A percentile compares a stretch with the other conserved stretches of the same genome.
These are phyloP conservation scores for Hylodesmum podocarpum DNA, from an alignment of 306 rosid genomes.

Conservation along the genomic window DNA sequence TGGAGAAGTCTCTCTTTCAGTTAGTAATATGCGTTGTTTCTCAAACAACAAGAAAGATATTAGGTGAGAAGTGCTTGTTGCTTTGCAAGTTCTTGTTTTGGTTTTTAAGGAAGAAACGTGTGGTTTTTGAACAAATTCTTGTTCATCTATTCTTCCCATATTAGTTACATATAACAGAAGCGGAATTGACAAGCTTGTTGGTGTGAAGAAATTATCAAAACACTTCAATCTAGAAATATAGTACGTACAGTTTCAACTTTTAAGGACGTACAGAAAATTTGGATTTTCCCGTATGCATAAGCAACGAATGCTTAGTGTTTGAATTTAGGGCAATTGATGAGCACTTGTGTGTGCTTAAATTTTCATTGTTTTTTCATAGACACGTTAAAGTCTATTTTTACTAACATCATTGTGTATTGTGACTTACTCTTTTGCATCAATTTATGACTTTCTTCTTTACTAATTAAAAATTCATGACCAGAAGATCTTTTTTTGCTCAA, in stretches of 20 bases:
- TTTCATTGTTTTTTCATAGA: background rate
- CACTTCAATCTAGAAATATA: slow-evolving; percentile 14
- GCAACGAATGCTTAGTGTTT: background rate
- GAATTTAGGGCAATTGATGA: background rate
- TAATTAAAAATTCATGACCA: background rate
- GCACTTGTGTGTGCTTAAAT: background rate
- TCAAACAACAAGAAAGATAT: slow-evolving; percentile 46
- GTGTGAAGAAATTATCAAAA: background rate
- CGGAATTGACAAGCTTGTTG: slow-evolving; percentile 30
- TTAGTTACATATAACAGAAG: slow-evolving; percentile 30
- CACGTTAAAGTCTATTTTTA: background rate
- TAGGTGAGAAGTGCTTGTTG: slow-evolving; percentile 72
- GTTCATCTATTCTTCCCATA: slow-evolving; percentile 1
- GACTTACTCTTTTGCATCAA: background rate
- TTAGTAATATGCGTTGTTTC: slow-evolving; percentile 35
- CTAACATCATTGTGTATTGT: background rate
- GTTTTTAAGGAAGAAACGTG: slow-evolving; percentile 47
- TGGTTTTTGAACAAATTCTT: slow-evolving; percentile 14
- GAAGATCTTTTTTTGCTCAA: background rate
- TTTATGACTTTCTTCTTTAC: background rate
- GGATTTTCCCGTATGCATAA: background rate
- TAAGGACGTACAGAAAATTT: background rate
- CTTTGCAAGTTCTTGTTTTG: slow-evolving; percentile 54
- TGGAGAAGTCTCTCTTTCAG: slow-evolving; percentile 18
- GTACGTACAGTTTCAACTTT: background rate